Conservation (phyloP, 768 basidiomycete genomes). For the Tylopilus vinaceipallidus region DNA sequence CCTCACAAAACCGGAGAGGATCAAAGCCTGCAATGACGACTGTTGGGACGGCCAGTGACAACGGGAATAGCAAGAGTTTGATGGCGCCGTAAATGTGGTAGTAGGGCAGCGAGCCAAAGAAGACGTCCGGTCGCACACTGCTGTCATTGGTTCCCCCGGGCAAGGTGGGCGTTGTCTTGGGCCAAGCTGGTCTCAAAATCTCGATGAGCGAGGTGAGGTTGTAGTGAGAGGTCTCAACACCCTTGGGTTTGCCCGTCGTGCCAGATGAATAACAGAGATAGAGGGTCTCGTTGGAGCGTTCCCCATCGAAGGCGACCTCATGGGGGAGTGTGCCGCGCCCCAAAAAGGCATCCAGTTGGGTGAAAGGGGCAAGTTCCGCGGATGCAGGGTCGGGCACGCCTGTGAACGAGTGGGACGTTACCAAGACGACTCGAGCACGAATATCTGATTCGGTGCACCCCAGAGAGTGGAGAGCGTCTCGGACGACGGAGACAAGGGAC, state of each 20-base stretch:
- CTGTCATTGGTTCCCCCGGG: neutral
- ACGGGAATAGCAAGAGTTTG: constrained; percentile 60
- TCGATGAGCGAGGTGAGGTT: constrained; percentile 63
- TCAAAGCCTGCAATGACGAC: constrained; percentile 72
- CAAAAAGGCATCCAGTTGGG: constrained; percentile 49
- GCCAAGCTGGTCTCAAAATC: constrained; percentile 48
- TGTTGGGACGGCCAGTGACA: constrained; percentile 47
- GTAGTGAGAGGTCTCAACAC: constrained; percentile 63
- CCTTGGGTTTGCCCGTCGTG: constrained; percentile 80
- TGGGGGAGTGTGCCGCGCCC: constrained; percentile 43
- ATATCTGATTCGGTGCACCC: constrained; percentile 49
- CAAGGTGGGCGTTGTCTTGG: constrained; percentile 21
- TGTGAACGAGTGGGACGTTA: constrained; percentile 48
- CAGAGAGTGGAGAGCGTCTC: constrained; percentile 52
- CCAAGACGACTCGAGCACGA: constrained; percentile 53
- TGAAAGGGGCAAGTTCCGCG: constrained; percentile 35
- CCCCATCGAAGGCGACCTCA: constrained; percentile 57
- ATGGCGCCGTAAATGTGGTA: constrained; percentile 56
- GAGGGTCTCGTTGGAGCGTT: constrained; percentile 53
- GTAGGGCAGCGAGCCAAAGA: constrained; percentile 66
- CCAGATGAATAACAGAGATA: constrained; percentile 67
- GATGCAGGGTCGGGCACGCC: constrained; percentile 29
- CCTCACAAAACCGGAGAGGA: constrained; percentile 59
- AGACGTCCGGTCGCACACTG: constrained; percentile 36
- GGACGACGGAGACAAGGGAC: constrained; percentile 51